A percentile compares a stretch with the other conserved stretches of the same genome.
Conservation (phyloP, 306 rosid genomes). For the Sesbania bispinosa region DNA sequence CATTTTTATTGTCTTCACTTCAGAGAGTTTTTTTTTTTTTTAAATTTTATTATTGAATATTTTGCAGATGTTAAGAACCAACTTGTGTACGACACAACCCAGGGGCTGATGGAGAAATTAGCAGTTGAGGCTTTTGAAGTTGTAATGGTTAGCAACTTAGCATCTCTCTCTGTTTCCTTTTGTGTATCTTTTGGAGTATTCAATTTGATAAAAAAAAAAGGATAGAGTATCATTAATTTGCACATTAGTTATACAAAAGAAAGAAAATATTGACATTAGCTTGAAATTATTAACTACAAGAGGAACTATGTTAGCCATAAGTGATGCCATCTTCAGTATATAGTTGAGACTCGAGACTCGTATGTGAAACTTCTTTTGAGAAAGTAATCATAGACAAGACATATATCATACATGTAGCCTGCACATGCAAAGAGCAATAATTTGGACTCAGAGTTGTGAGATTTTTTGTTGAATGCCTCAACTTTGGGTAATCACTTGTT, state of each 20-base stretch:
- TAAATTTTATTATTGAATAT: background rate
- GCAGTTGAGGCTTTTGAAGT: constrained; percentile 72
- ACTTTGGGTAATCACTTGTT: background rate
- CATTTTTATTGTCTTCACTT: background rate
- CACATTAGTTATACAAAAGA: background rate
- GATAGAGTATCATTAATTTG: background rate
- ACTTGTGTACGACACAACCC: constrained; percentile 50
- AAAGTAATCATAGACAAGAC: background rate
- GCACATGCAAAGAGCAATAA: background rate
- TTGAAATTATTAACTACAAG: background rate
- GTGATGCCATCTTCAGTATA: background rate
- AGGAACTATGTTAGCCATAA: background rate
- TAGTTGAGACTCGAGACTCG: background rate
- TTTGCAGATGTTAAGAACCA: constrained; percentile 58
- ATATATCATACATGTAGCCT: background rate
- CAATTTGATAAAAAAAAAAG: background rate
- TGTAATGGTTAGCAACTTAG: constrained; percentile 48
- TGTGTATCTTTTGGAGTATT: background rate
- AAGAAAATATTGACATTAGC: background rate
- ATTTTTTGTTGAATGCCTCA: background rate
- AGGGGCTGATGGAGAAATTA: constrained; percentile 74
- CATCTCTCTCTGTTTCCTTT: background rate
- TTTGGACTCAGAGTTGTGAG: background rate
- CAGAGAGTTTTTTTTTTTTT: background rate
- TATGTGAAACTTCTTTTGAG: background rate